phyloP scores from a whole-genome alignment of 371 early-diverging fungal genomes.

The Basidiobolus meristosporus region DNA sequence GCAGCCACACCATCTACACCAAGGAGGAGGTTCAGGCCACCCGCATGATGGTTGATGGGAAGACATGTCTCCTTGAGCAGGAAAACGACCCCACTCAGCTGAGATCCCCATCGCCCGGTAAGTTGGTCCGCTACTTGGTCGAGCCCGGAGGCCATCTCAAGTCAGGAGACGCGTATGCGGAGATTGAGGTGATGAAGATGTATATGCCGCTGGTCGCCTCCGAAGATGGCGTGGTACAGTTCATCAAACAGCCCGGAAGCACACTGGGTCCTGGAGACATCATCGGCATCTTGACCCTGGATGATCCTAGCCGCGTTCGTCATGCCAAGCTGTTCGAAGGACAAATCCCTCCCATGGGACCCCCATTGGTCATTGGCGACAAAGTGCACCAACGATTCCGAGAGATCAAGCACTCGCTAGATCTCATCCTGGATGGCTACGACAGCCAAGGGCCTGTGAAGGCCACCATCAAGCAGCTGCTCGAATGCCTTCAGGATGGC shows the following conservation, averaged over 20 bases:
- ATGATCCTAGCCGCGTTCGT: slow-evolving; percentile 84
- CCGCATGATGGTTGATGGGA: slow-evolving; percentile 76
- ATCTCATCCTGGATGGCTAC: slow-evolving; percentile 74
- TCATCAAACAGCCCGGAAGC: slow-evolving; percentile 78
- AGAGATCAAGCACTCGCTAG: slow-evolving; percentile 32
- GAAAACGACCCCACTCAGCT: slow-evolving; percentile 92
- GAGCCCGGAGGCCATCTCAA: slow-evolving; percentile 83
- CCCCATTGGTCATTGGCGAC: slow-evolving; percentile 50
- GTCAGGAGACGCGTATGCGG: slow-evolving; percentile 84
- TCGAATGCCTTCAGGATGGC: slow-evolving; percentile 49
- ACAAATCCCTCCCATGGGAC: slow-evolving; percentile 57
- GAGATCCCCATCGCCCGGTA: slow-evolving; percentile 88
- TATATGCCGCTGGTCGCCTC: slow-evolving; percentile 87
- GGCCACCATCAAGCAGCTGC: slow-evolving; percentile 46
- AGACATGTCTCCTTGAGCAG: slow-evolving; percentile 82
- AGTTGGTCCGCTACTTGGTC: slow-evolving; percentile 79
- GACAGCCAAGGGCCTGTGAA: slow-evolving; percentile 52
- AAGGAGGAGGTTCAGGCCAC: slow-evolving; percentile 80
- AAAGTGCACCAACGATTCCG: slow-evolving; percentile 70
- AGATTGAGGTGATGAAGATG: slow-evolving; percentile 99
- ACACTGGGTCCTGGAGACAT: slow-evolving; percentile 81
- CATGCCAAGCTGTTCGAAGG: slow-evolving; percentile 79
- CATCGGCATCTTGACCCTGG: slow-evolving; percentile 75
- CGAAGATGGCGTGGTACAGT: slow-evolving; percentile 80
- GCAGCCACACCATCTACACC: slow-evolving; percentile 77